These are phyloP conservation scores for Geopyxis carbonaria DNA, from an alignment of 495 filamentous ascomycete species.

Conservation along the genomic window DNA sequence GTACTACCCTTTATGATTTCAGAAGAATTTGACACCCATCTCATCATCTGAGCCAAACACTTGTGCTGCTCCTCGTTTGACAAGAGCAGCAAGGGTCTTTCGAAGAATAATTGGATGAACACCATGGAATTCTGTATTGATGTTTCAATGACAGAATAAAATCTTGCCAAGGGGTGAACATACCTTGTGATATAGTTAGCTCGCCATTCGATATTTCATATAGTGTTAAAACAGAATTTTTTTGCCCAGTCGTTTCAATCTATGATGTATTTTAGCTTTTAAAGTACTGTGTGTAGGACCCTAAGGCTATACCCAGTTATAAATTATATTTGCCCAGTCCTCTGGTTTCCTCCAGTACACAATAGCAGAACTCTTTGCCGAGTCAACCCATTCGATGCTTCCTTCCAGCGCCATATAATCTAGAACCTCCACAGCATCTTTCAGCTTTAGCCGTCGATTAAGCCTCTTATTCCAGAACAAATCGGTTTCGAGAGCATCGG, in stretches of 20 bases:
- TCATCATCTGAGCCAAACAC: conserved; percentile 68
- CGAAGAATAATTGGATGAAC: conserved; percentile 68
- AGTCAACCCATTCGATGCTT: conserved; percentile 24
- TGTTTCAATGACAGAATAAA: not conserved
- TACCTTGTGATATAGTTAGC: conserved; percentile 41
- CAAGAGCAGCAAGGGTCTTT: conserved; percentile 58
- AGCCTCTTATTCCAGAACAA: conserved; percentile 40
- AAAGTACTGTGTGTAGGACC: too few species aligned
- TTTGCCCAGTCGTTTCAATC: conserved; percentile 60
- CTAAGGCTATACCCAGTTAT: conserved; percentile 44
- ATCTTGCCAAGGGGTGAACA: conserved; percentile 4
- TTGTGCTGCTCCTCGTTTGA: conserved; percentile 81
- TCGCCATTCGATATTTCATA: conserved; percentile 61
- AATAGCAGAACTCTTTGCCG: conserved; percentile 33
- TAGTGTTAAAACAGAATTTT: conserved; percentile 52
- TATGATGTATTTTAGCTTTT: conserved; percentile 18
- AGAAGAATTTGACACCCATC: conserved; percentile 93
- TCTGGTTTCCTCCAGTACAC: conserved; percentile 55
- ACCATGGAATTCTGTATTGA: conserved; percentile 56
- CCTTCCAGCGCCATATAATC: conserved; percentile 54
- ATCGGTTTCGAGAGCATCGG: conserved; percentile 40
- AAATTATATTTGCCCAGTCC: conserved; percentile 53
- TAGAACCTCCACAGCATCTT: conserved; percentile 50
- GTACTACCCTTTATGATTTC: too few species aligned
- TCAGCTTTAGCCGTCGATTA: conserved; percentile 34